Base-by-base conservation (phyloP, 148 eudicot genomes). In the Rhododendron kiyosumense region DNA sequence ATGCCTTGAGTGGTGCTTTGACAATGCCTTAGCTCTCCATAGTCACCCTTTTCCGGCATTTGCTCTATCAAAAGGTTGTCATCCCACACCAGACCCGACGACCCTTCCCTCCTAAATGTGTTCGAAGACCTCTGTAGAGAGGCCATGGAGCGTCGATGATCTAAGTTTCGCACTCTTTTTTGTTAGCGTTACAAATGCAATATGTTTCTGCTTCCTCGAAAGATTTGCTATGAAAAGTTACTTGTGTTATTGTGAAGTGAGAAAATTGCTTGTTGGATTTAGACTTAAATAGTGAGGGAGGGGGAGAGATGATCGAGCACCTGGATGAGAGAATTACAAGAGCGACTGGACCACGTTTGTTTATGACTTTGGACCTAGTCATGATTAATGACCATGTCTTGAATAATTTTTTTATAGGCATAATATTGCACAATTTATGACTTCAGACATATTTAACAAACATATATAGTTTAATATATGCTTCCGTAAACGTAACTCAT, bases 71-170 rank as follows among this genome's bases (percentile, higher is more conserved):
- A 26, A 10, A 45, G 20, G 15, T n/a, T 45, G 10, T 85, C 87
- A 67, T 85, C 67, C 83, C 83, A 85, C 2, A 85, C 87, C 49
- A 63, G 13, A 26, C 87, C 87, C 7, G 87, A 85, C 13, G 87
- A 85, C 5, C 87, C 87, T 30, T 85, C 76, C 63, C 87, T 85
- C 49, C 87, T 80, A 24, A 85, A 85, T 1, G 87, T 79, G 74
- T 80, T 85, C 28, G 87, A 28, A 79, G 87, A 85, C 52, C 87
- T 79, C 79, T 79, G 78, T 36, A 85, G 38, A 13, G 26, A 63
- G 71, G 87, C 87, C 87, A 85, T 67, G 4, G 51, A 20, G 9
- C 18, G 24, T 41, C 46, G 4, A 63, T 63, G 28, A 24, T 63
- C 4, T n/a, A 24, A n/a, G 71, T 63, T 63, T 63, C 49, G 0